Conservation (phyloP, 305 asterid species). For the Fraxinus angustifolia region DNA sequence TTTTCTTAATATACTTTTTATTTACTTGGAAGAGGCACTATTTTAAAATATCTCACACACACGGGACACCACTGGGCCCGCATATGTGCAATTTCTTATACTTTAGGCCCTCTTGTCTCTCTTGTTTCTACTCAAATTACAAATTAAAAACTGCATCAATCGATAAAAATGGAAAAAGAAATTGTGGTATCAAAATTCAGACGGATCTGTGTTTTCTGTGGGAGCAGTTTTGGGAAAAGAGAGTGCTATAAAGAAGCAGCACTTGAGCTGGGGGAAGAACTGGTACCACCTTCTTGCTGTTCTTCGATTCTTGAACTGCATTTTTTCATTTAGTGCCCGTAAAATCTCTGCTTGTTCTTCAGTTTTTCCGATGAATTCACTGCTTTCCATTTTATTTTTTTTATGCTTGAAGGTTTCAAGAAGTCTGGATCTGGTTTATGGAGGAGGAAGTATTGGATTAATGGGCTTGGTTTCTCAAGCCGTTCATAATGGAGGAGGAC, state of each 20-base stretch:
- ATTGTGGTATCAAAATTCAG: slow-evolving; percentile 33
- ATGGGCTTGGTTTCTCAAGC: slow-evolving; percentile 65
- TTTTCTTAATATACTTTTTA: too few relatives aligned
- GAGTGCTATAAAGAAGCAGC: slow-evolving; percentile 38
- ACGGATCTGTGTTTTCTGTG: slow-evolving; percentile 46
- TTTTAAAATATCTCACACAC: too few relatives aligned
- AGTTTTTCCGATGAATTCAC: neutral
- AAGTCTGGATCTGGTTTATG: slow-evolving; percentile 66
- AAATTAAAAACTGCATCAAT: neutral
- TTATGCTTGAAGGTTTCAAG: slow-evolving; percentile 46
- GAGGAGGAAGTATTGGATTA: slow-evolving; percentile 68
- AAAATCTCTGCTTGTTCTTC: neutral
- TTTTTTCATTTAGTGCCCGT: neutral
- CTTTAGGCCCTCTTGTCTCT: neutral
- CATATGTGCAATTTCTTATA: neutral
- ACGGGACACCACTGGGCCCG: too few relatives aligned
- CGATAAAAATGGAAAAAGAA: slow-evolving; percentile 17
- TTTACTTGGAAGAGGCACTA: too few relatives aligned
- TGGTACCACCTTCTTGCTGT: slow-evolving; percentile 20
- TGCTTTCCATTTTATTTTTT: neutral
- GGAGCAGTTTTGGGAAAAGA: slow-evolving; percentile 39
- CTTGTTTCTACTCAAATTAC: neutral
- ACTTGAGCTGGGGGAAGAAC: slow-evolving; percentile 31
- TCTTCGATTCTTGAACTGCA: neutral
- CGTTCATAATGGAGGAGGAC: slow-evolving; percentile 61